These are phyloP conservation scores for Scutellaria galericulata DNA, from an alignment of 257 asterid genomes.

Conservation along the genomic window DNA sequence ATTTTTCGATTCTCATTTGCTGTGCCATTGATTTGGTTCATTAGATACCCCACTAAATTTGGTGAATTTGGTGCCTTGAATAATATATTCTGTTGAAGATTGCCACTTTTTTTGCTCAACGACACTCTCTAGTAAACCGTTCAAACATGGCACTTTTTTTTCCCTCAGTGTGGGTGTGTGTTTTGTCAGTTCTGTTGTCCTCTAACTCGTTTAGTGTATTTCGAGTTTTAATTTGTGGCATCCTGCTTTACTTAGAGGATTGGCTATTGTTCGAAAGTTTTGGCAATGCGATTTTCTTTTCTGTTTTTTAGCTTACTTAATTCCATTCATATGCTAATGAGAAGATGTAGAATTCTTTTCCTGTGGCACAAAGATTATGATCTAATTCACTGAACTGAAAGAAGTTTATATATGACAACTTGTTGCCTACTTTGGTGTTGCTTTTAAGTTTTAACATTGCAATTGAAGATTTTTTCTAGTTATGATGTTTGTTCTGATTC, in stretches of 20 bases:
- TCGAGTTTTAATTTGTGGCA: too few species aligned
- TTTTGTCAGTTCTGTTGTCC: too few species aligned
- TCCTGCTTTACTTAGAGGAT: too few species aligned
- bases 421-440: neutral
- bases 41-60: constrained; percentile 4
- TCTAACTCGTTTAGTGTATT: too few species aligned
- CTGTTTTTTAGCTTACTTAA: too few species aligned
- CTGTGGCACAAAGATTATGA: constrained; percentile 19
- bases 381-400: constrained; percentile 1
- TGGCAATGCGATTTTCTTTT: too few species aligned
- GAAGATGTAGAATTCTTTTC: neutral
- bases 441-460: neutral
- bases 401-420: neutral
- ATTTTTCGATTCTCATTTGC: constrained; percentile 15
- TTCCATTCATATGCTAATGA: too few species aligned
- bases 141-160: too few species aligned
- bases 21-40: constrained; percentile 35
- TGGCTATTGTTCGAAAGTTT: too few species aligned
- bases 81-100: constrained; percentile 10
- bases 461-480: constrained; percentile 5
- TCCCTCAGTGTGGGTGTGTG: too few species aligned
- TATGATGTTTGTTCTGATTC: constrained; percentile 26
- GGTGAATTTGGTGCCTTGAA: constrained; percentile 29
- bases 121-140: too few species aligned
- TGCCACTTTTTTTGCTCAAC: neutral